A percentile compares a stretch with the other conserved stretches of the same genome.
Evolutionary conservation across 2,329 filamentous ascomycete genomes (phyloP).

Genomic region (Tolypocladium paradoxum): DNA sequence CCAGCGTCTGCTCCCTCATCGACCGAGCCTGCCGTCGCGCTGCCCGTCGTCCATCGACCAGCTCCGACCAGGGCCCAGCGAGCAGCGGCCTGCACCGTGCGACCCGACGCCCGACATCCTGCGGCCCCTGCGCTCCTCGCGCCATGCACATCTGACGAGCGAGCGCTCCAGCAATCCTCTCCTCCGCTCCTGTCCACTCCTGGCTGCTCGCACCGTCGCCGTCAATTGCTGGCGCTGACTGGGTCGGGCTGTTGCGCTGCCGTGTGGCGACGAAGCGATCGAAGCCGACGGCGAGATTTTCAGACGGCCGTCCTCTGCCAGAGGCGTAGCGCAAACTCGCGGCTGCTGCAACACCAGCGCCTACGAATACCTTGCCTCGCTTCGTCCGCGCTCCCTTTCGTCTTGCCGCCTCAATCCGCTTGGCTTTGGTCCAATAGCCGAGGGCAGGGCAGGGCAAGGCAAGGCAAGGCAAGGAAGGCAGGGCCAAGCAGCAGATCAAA

Average conservation of each 20-base stretch:
- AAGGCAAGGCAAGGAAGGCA: background rate
- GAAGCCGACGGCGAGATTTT: background rate
- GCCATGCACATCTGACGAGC: background rate
- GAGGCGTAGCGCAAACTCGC: background rate
- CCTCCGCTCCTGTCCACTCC: background rate
- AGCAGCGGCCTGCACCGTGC: background rate
- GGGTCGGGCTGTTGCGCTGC: background rate
- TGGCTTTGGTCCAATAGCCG: background rate
- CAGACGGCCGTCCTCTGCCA: no score
- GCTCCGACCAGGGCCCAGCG: background rate
- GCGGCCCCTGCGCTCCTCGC: background rate
- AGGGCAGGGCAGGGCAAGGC: background rate
- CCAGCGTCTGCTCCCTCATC: background rate
- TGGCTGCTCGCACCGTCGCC: background rate
- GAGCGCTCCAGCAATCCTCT: background rate
- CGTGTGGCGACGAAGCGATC: background rate
- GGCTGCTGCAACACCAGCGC: background rate
- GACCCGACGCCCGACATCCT: background rate
- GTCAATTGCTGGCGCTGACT: background rate
- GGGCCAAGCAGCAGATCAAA: background rate
- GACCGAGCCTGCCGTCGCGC: background rate
- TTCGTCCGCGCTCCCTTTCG: background rate
- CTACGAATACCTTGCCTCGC: no score
- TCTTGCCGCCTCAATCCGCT: background rate
- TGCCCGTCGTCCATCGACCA: background rate